Percentiles rank a stretch among this genome's conserved stretches.
phyloP scores from a whole-genome alignment of 2,329 filamentous ascomycete genomes.

The Penicillium capsulatum region DNA sequence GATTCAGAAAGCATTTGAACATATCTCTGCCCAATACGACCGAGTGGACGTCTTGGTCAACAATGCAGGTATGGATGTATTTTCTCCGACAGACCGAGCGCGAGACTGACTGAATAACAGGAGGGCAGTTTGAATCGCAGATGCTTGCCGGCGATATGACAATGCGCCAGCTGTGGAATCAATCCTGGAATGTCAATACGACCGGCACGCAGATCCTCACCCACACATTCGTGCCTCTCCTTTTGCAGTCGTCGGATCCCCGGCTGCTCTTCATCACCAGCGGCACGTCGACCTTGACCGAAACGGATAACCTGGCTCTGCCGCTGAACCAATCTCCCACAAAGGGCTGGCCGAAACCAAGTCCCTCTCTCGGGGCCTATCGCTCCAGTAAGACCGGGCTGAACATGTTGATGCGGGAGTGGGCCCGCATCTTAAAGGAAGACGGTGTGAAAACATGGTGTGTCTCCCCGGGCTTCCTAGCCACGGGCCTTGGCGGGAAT shows the following conservation, averaged over 20 bases:
- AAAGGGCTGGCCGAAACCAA: conserved; percentile 44
- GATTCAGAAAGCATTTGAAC: conserved; percentile 46
- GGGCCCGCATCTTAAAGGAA: conserved; percentile 40
- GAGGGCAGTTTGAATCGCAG: conserved; percentile 28
- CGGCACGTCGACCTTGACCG: conserved; percentile 37
- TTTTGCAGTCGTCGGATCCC: conserved; percentile 44
- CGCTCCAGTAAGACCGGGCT: conserved; percentile 43
- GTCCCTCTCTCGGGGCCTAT: conserved; percentile 29
- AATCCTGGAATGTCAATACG: conserved; percentile 51
- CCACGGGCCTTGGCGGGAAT: conserved; percentile 43
- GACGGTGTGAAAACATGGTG: conserved; percentile 52
- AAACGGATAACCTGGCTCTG: conserved; percentile 8
- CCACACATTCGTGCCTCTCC: conserved; percentile 49
- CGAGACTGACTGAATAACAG: conserved; percentile 2
- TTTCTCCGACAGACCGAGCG: neutral
- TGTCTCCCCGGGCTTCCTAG: conserved; percentile 49
- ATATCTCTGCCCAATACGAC: conserved; percentile 43
- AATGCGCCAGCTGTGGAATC: conserved; percentile 44
- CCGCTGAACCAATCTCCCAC: conserved; percentile 9
- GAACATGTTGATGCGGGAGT: conserved; percentile 51
- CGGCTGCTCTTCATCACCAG: conserved; percentile 49
- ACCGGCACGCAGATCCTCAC: conserved; percentile 46
- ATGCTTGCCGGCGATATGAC: conserved; percentile 24
- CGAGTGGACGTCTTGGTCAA: conserved; percentile 55
- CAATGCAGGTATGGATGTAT: conserved; percentile 48